Evolutionary conservation across 2,329 filamentous ascomycete genomes (phyloP).

Genomic region (Fonsecaea pedrosoi): DNA sequence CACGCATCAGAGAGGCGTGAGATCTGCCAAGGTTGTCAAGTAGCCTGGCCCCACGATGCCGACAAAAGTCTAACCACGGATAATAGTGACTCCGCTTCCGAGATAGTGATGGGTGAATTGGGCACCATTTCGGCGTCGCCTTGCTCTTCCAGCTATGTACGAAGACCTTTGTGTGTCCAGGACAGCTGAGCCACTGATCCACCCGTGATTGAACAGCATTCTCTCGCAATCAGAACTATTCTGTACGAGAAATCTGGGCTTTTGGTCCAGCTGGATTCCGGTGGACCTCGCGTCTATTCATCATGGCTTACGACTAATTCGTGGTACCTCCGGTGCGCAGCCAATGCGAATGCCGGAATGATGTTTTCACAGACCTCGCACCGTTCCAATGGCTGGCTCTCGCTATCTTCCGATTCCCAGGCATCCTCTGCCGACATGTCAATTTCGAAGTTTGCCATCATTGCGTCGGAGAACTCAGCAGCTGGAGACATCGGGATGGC

Average conservation of each 20-base stretch:
- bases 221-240: background rate
- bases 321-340: constrained; percentile 37
- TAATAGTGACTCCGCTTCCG: constrained; percentile 9
- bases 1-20: background rate
- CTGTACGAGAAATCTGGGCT: background rate
- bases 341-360: constrained; percentile 36
- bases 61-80: background rate
- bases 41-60: background rate
- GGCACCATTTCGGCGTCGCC: constrained; percentile 6
- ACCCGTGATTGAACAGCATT: background rate
- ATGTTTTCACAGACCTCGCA: constrained; percentile 35
- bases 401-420: constrained; percentile 36
- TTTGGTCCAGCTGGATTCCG: background rate
- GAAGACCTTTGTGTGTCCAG: background rate
- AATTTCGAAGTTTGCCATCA: background rate
- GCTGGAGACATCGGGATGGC: background rate
- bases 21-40: background rate
- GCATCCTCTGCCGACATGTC: constrained; percentile 12
- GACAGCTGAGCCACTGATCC: constrained; percentile 4
- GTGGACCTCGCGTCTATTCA: constrained; percentile 8
- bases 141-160: background rate
- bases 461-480: background rate
- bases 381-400: constrained; percentile 25
- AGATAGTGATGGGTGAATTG: background rate
- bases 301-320: constrained; percentile 19